Evolutionary conservation across 805 yeast genomes (phyloP).

Genomic region (Sugiyamaella marilandica): DNA sequence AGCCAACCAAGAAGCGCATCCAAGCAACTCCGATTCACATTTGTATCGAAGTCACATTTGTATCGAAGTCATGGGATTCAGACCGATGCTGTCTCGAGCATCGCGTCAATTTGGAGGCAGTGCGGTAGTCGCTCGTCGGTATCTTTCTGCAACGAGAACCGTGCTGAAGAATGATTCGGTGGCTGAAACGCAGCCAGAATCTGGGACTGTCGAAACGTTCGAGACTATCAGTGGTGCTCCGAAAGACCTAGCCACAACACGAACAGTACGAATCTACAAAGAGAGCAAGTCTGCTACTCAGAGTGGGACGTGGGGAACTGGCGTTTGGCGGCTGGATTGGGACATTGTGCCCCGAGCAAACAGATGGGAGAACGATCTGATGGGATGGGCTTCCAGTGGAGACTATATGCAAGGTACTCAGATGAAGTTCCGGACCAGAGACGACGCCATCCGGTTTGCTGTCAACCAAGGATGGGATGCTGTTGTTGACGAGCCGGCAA

Average conservation of each 20-base stretch:
- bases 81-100: neutral
- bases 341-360: slow-evolving; percentile 70
- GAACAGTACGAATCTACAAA: slow-evolving; percentile 72
- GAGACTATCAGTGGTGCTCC: slow-evolving; percentile 79
- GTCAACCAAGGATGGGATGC: slow-evolving; percentile 82
- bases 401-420: slow-evolving; percentile 77
- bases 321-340: slow-evolving; percentile 76
- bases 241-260: slow-evolving; percentile 48
- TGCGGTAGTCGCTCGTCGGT: neutral
- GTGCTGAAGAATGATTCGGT: neutral
- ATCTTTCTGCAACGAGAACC: neutral
- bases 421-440: slow-evolving; percentile 67
- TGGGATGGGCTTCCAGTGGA: slow-evolving; percentile 76
- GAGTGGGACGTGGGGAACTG: slow-evolving; percentile 47
- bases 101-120: neutral
- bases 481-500: slow-evolving; percentile 76
- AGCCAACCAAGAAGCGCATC: neutral
- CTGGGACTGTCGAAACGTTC: neutral
- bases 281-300: slow-evolving; percentile 81
- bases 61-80: neutral
- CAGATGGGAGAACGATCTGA: slow-evolving; percentile 86
- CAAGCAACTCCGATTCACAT: too few species aligned
- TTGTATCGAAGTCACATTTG: neutral
- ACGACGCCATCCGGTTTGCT: slow-evolving; percentile 74
- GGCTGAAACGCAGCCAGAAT: neutral